Conservation (phyloP, 2,329 filamentous ascomycete species). For the Diaporthe sp. region DNA sequence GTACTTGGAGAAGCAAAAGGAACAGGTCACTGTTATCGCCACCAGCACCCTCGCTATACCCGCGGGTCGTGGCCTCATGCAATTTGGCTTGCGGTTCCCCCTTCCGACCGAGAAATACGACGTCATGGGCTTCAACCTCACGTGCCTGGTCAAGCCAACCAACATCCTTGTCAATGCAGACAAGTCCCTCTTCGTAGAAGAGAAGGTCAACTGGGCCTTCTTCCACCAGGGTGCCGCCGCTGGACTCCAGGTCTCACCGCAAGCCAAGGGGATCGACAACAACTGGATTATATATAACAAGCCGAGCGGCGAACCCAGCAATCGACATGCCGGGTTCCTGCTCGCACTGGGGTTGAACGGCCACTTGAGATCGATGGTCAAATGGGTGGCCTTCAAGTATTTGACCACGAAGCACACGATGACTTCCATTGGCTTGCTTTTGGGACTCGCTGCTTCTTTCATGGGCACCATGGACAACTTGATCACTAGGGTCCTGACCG, state of each 20-base stretch:
- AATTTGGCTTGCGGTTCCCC: slow-evolving; percentile 88
- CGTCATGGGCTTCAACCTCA: slow-evolving; percentile 90
- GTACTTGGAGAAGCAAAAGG: slow-evolving; percentile 92
- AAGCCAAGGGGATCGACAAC: slow-evolving; percentile 94
- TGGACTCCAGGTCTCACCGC: slow-evolving; percentile 88
- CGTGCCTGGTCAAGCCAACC: slow-evolving; percentile 90
- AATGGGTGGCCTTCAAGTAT: slow-evolving; percentile 99
- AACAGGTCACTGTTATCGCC: slow-evolving; percentile 87
- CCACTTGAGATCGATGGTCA: slow-evolving; percentile 92
- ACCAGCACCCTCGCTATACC: slow-evolving; percentile 90
- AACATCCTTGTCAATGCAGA: slow-evolving; percentile 96
- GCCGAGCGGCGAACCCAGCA: slow-evolving; percentile 85
- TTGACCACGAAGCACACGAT: slow-evolving; percentile 99
- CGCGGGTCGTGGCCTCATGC: slow-evolving; percentile 86
- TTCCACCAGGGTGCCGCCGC: slow-evolving; percentile 97
- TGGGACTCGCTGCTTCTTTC: slow-evolving; percentile 93
- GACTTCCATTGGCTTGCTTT: slow-evolving; percentile 95
- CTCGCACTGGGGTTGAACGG: slow-evolving; percentile 93
- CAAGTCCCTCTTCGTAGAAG: slow-evolving; percentile 87
- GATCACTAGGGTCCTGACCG: slow-evolving; percentile 91
- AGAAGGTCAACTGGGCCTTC: slow-evolving; percentile 98
- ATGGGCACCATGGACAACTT: slow-evolving; percentile 97
- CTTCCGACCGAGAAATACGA: slow-evolving; percentile 93
- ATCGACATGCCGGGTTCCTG: slow-evolving; percentile 95
- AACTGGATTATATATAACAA: slow-evolving; percentile 99